Conservation (phyloP, 2,329 filamentous ascomycete species). For the Hypoxylon sp. region DNA sequence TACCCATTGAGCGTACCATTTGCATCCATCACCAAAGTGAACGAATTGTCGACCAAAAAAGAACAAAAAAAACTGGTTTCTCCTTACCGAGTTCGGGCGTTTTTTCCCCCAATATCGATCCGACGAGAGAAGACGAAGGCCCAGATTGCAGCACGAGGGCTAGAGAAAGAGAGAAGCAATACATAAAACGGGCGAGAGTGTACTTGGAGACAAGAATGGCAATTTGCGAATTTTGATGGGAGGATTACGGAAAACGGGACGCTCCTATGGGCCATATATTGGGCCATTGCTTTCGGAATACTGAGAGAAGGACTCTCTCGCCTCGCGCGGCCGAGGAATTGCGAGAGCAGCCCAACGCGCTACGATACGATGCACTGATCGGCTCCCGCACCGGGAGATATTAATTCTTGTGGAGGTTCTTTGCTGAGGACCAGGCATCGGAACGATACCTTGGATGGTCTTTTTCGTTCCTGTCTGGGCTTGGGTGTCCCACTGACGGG, state of each 20-base stretch:
- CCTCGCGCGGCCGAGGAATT: constrained; percentile 25
- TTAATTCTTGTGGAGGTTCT: constrained; percentile 41
- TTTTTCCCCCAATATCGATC: constrained; percentile 36
- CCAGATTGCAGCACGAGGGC: constrained; percentile 41
- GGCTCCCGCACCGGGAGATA: constrained; percentile 21
- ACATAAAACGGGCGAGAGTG: constrained; percentile 31
- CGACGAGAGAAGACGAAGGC: constrained; percentile 35
- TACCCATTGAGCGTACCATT: constrained; percentile 46
- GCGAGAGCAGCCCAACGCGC: constrained; percentile 28
- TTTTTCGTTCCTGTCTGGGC: constrained; percentile 29
- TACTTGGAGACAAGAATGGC: constrained; percentile 33
- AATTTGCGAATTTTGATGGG: constrained; percentile 36
- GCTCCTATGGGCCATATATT: constrained; percentile 16
- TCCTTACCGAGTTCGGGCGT: constrained; percentile 41
- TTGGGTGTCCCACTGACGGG: too few species aligned
- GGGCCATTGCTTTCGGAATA: constrained; percentile 27
- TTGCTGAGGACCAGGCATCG: constrained; percentile 32
- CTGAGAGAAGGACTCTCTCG: constrained; percentile 15
- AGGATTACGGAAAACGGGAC: constrained; percentile 25
- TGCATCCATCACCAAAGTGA: constrained; percentile 42
- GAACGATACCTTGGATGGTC: constrained; percentile 30
- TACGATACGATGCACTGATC: constrained; percentile 32
- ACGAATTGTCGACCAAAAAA: constrained; percentile 44
- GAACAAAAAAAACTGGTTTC: constrained; percentile 46
- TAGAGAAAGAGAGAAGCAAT: constrained; percentile 36